These are phyloP conservation scores for Suillus subaureus DNA, from an alignment of 768 basidiomycete species.

Conservation along the genomic window DNA sequence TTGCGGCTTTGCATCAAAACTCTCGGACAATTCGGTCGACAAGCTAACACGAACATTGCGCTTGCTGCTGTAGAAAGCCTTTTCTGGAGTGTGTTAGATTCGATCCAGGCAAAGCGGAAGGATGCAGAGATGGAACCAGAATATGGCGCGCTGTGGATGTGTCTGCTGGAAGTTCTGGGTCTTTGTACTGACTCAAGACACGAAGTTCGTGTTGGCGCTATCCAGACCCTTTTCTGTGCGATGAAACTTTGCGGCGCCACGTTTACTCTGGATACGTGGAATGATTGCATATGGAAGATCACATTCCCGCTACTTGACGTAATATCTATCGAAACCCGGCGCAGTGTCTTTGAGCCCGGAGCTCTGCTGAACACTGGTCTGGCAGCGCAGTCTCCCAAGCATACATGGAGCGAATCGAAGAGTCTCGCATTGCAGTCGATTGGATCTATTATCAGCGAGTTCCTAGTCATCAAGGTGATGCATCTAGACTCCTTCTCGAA, in stretches of 20 bases:
- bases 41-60: constrained; percentile 94
- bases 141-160: constrained; percentile 91
- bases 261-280: constrained; percentile 82
- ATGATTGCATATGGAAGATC: constrained; percentile 85
- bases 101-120: constrained; percentile 84
- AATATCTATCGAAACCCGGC: constrained; percentile 58
- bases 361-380: constrained; percentile 8
- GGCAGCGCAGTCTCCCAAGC: constrained; percentile 24
- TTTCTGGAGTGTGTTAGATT: constrained; percentile 95
- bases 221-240: constrained; percentile 92
- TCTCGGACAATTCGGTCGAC: constrained; percentile 87
- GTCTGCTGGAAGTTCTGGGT: constrained; percentile 79
- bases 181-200: constrained; percentile 80
- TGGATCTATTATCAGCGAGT: constrained; percentile 82
- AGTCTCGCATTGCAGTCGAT: constrained; percentile 82
- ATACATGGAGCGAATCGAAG: constrained; percentile 87
- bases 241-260: constrained; percentile 92
- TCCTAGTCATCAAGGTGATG: constrained; percentile 74
- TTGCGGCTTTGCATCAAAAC: constrained; percentile 89
- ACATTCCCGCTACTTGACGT: constrained; percentile 84
- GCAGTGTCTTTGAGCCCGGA: constrained; percentile 19
- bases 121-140: constrained; percentile 60
- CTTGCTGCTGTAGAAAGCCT: constrained; percentile 91
- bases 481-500: constrained; percentile 66
- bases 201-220: constrained; percentile 91